Percentiles rank a stretch among this genome's conserved stretches.
These are phyloP conservation scores for Amborella trichopoda DNA, from an alignment of 164 flowering plant species.

Conservation along the genomic window DNA sequence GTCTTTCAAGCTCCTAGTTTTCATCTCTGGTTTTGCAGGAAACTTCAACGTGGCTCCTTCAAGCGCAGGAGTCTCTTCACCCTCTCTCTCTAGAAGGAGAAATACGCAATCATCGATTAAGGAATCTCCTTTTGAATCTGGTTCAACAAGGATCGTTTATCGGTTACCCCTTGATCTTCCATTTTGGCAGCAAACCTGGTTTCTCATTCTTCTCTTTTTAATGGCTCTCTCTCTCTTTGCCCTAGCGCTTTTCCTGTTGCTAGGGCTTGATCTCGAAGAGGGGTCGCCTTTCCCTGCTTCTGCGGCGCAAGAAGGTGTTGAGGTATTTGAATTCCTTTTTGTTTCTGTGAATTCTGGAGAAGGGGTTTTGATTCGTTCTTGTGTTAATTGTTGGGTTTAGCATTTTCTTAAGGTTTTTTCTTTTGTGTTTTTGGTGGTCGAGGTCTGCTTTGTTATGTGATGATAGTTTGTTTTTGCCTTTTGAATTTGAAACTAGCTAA, in stretches of 20 bases:
- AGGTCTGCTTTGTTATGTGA: not conserved
- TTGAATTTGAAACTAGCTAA: not conserved
- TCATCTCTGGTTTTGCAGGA: slow-evolving; percentile 11
- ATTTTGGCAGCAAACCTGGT: slow-evolving; percentile 87
- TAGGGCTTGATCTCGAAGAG: slow-evolving; percentile 53
- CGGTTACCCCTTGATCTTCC: slow-evolving; percentile 36
- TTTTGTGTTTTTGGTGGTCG: not conserved
- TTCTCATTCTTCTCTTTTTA: slow-evolving; percentile 40
- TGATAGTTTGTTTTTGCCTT: not conserved
- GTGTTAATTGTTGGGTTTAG: not conserved
- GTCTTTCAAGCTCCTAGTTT: too few relatives aligned
- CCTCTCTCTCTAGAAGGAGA: slow-evolving; percentile 28
- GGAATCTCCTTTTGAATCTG: slow-evolving; percentile 13
- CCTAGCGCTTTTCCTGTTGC: slow-evolving; percentile 55
- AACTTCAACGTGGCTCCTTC: slow-evolving; percentile 51
- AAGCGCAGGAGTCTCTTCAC: slow-evolving; percentile 11
- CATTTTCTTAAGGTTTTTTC: not conserved
- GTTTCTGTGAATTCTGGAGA: not conserved
- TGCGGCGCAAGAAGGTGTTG: slow-evolving; percentile 63
- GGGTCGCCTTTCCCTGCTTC: slow-evolving; percentile 31
- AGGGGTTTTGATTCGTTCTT: not conserved
- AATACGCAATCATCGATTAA: slow-evolving; percentile 9
- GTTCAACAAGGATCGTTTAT: slow-evolving; percentile 29
- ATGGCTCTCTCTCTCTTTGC: slow-evolving; percentile 71
- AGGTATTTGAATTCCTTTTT: slow-evolving; percentile 31